phyloP scores from a whole-genome alignment of 495 filamentous ascomycete species.

The Ascodesmis nigricans region DNA sequence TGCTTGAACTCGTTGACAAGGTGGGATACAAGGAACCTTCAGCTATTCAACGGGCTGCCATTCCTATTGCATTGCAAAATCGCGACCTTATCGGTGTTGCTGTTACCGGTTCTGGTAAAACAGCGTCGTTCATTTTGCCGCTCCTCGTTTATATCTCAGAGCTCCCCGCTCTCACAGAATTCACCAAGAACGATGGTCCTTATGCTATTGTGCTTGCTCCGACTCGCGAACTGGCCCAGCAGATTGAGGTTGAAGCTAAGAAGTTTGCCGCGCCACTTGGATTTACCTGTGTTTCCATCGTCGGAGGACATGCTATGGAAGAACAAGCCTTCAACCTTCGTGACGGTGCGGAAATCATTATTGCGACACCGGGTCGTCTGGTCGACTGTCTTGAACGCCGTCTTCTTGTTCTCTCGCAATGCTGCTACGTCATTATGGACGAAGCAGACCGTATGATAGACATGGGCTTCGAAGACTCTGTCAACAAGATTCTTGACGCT shows the following conservation, averaged over 20 bases:
- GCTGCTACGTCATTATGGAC: constrained; percentile 96
- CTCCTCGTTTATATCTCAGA: constrained; percentile 93
- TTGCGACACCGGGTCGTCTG: constrained; percentile 89
- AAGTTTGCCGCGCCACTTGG: constrained; percentile 84
- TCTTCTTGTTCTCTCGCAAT: constrained; percentile 76
- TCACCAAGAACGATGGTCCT: constrained; percentile 84
- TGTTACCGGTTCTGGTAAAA: constrained; percentile 97
- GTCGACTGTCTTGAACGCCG: constrained; percentile 93
- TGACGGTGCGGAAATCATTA: constrained; percentile 96
- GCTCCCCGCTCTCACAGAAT: constrained; percentile 61
- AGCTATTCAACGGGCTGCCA: constrained; percentile 78
- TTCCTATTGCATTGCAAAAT: constrained; percentile 82
- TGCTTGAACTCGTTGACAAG: constrained; percentile 62
- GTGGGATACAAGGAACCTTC: constrained; percentile 91
- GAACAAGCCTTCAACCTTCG: constrained; percentile 83
- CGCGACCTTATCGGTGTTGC: constrained; percentile 94
- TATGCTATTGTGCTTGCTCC: constrained; percentile 93
- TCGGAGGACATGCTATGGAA: constrained; percentile 87
- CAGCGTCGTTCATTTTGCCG: constrained; percentile 81
- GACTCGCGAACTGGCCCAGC: constrained; percentile 94
- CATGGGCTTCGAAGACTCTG: constrained; percentile 88
- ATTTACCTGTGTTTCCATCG: constrained; percentile 90
- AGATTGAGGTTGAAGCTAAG: constrained; percentile 85
- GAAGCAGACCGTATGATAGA: constrained; percentile 99
- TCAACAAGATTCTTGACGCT: constrained; percentile 97